phyloP scores from a whole-genome alignment of 2,329 filamentous ascomycete genomes.

The Helminthosporium solani region DNA sequence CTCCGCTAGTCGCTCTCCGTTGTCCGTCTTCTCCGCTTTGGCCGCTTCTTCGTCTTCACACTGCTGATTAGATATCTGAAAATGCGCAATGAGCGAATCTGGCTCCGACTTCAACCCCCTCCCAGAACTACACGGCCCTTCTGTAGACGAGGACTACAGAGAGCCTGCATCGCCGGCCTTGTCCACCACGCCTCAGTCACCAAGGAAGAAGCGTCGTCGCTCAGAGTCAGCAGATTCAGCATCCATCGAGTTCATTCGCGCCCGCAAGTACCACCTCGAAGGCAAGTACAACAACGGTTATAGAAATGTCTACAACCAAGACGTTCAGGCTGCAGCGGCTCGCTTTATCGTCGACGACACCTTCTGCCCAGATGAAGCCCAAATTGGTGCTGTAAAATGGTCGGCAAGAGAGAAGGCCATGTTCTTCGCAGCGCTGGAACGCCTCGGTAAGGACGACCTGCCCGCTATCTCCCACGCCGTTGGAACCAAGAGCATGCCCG shows the following conservation, averaged over 20 bases:
- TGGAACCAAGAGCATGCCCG: constrained; percentile 69
- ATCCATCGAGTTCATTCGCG: constrained; percentile 16
- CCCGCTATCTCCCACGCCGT: constrained; percentile 63
- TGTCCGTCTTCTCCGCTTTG: too few relatives aligned
- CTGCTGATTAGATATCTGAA: background rate
- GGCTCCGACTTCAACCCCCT: constrained; percentile 7
- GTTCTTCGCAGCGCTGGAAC: constrained; percentile 67
- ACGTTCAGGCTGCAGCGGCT: constrained; percentile 19
- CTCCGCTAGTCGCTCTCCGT: too few relatives aligned
- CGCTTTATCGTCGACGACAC: constrained; percentile 15
- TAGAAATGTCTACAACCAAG: constrained; percentile 37
- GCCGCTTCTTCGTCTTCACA: constrained; percentile 1
- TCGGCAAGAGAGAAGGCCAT: constrained; percentile 66
- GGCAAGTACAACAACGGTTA: constrained; percentile 50
- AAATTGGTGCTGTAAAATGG: constrained; percentile 73
- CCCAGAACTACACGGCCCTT: constrained; percentile 3
- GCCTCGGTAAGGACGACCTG: constrained; percentile 64
- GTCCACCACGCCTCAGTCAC: constrained; percentile 12
- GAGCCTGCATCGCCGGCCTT: constrained; percentile 4
- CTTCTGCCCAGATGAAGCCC: constrained; percentile 44
- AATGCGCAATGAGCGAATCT: constrained; percentile 11
- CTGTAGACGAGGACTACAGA: background rate
- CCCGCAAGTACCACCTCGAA: constrained; percentile 32
- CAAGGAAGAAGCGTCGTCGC: constrained; percentile 32
- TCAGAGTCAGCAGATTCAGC: constrained; percentile 11